Base-by-base conservation (phyloP, 371 early-diverging fungal genomes). In the Haplosporangium sp. region DNA sequence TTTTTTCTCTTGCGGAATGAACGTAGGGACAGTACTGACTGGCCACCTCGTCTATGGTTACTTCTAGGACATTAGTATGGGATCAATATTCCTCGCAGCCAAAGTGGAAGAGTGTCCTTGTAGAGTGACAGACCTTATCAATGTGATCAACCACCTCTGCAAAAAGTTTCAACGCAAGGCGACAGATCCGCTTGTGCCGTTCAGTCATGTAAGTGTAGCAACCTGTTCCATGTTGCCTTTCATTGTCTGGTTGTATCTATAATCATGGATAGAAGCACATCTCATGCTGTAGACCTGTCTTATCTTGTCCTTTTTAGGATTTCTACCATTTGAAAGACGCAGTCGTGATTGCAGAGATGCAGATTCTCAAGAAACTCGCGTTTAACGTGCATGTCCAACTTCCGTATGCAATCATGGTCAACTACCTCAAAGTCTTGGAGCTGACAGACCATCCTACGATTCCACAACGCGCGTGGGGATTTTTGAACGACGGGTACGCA, bases 351-450 rank as follows among this genome's bases (percentile, higher is more conserved):
- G 93, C 91, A 20, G 99, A 98, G 77, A 89, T 96, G 87, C 91
- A 93, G 52, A 91, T 98, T 23, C 83, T 98, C 52, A 90, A 91
- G 42, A 86, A 86, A 20, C 86, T 98, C 5, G 97, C 94, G 4
- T 98, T 98, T 82, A 94, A 98, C 73, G 97, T 98, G 0, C 96
- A 96, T 71, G 98, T 98, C 0, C 93, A 97, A 77, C 88, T 95
- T 14, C 97, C 98, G 3, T 96, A 98, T 75, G 95, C 94, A 16
- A 85, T 95, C 55, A 89, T 98, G 93, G 89, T 97, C 67, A 96
- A 96, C 71, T 98, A 98, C 81, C 75, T 97, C 67, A 91, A 92
- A 59, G 88, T 91, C 36, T 82, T 98, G 41, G 94, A 87, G 20
- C 73, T 98, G 37, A 90, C 92, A 29, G 90, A 90, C 21, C 86